Base-by-base conservation (phyloP, 345 rosid genomes). In the Chamaenerion angustifolium region DNA sequence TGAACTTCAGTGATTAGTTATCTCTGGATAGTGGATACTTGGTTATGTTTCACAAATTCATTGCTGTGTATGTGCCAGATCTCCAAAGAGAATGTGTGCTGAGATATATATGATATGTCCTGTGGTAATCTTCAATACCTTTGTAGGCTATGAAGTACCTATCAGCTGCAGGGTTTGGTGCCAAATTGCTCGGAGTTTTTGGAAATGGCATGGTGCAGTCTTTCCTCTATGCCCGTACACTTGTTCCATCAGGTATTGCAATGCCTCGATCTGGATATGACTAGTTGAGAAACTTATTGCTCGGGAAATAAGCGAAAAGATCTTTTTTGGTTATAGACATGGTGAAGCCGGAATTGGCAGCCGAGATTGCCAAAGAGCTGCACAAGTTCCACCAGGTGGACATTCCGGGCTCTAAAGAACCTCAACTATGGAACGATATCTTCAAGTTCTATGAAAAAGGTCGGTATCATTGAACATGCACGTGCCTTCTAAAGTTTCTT, bases 181-280 rank as follows among this genome's bases (percentile, higher is more conserved):
- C 96, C 12, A 82, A 92, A 72, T 74, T 92, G 74, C 88, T 92
- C 23, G 95, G 81, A 16, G 77, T 83, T 52, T 92, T 92, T 69
- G 89, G 72, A 59, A 92, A 92, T 74, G 95, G 98, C 64, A 92
- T 84, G 93, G 89, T 84, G 55, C 98, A 87, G 46, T 92, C 98
- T 19, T 92, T 87, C 68, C 87, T 87, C 46, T 13, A 82, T 67
- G 96, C 98, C 17, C 70, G 95, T 21, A 87, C 96, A 6, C 80
- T 92, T 56, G 72, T 61, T 14, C 88, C 95, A 37, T 43, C 70
- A 65, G 96, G 96, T 87, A 61, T 13, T 31, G 37, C 10, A 8
- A 7, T 31, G 10, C 0, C 3, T 31, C 8, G 37, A 31, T 31
- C 37, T 31, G 37, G 8, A 31, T 31, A 31, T 31, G 37, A 31